Evolutionary conservation across 1,284 basidiomycete species (phyloP).

Genomic region (Ustilago cynodontis): DNA sequence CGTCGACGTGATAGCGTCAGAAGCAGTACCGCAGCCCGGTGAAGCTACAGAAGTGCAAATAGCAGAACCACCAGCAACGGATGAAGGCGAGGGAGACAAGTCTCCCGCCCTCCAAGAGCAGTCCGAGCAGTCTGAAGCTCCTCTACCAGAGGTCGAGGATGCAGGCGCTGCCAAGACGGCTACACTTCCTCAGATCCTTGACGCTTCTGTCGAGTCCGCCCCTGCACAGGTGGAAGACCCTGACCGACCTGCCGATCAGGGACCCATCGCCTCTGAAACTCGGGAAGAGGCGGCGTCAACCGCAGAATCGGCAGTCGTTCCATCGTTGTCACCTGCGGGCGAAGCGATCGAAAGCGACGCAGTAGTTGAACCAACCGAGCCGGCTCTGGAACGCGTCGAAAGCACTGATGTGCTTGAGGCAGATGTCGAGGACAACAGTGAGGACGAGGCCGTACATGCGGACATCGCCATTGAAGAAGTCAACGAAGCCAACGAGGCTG

Average conservation of each 20-base stretch:
- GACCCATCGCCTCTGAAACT: background rate
- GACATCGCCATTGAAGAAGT: background rate
- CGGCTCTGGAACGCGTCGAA: slow-evolving; percentile 20
- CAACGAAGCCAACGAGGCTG: background rate
- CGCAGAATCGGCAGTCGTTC: background rate
- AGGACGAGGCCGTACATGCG: slow-evolving; percentile 19
- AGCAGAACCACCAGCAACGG: background rate
- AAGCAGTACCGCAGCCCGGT: background rate
- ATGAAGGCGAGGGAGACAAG: background rate
- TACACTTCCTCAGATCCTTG: too few species aligned
- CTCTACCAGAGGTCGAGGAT: background rate
- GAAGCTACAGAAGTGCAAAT: background rate
- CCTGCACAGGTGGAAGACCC: background rate
- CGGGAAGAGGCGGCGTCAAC: background rate
- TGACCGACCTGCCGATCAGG: background rate
- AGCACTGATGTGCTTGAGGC: slow-evolving; percentile 42
- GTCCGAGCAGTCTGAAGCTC: background rate
- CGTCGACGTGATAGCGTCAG: background rate
- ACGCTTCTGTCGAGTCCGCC: too few species aligned
- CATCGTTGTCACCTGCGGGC: background rate
- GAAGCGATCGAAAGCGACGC: background rate
- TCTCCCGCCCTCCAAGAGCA: background rate
- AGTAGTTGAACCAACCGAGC: slow-evolving; percentile 3
- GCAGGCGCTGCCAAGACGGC: background rate
- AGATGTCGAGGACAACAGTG: slow-evolving; percentile 49